Evolutionary conservation across 2,329 filamentous ascomycete genomes (phyloP).

Genomic region (Alternaria solani): DNA sequence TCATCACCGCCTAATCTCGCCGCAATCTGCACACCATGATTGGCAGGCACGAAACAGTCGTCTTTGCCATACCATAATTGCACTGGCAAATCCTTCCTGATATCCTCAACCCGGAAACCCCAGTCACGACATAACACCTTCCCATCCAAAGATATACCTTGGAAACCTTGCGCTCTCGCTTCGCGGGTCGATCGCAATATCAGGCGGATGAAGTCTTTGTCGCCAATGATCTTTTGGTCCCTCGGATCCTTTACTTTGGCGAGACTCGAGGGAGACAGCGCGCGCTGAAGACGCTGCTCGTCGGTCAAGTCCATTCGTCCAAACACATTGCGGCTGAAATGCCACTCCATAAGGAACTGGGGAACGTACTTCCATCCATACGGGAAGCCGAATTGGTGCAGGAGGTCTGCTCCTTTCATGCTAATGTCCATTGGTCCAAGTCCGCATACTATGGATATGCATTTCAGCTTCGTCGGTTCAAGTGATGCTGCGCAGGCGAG

Average conservation of each 20-base stretch:
- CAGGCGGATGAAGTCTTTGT: constrained; percentile 32
- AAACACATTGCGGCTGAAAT: constrained; percentile 27
- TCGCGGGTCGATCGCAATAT: constrained; percentile 31
- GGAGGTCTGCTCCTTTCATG: constrained; percentile 36
- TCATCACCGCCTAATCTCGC: constrained; percentile 33
- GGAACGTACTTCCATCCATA: constrained; percentile 40
- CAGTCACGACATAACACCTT: constrained; percentile 35
- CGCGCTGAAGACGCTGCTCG: constrained; percentile 30
- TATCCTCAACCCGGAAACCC: constrained; percentile 50
- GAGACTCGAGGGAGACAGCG: background rate
- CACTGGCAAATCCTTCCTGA: constrained; percentile 46
- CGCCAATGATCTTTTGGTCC: constrained; percentile 33
- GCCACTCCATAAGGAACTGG: constrained; percentile 31
- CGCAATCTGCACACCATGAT: constrained; percentile 46
- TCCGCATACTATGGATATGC: constrained; percentile 39
- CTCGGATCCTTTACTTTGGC: constrained; percentile 21
- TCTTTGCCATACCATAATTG: constrained; percentile 41
- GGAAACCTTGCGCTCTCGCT: constrained; percentile 43
- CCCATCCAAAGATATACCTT: constrained; percentile 42
- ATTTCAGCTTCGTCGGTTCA: constrained; percentile 31
- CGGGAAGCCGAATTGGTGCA: constrained; percentile 41
- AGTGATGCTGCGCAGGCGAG: constrained; percentile 40
- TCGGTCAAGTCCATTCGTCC: constrained; percentile 46
- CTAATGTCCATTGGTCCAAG: constrained; percentile 49
- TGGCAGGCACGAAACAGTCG: constrained; percentile 45